Conservation (phyloP, 495 filamentous ascomycete genomes). For the Elasticomyces elasticus region DNA sequence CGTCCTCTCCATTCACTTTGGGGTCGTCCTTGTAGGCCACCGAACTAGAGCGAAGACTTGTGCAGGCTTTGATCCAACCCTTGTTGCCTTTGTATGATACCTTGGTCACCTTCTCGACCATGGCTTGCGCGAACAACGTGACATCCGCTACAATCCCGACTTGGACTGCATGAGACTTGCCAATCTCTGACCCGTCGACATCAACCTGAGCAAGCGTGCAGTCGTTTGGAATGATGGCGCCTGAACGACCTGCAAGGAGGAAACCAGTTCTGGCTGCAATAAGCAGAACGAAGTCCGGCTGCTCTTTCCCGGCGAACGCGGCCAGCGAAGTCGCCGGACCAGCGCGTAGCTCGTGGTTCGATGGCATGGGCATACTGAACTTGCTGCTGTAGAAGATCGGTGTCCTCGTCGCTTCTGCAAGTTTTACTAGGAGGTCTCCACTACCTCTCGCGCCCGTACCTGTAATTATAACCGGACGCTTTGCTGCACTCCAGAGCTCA, state of each 20-base stretch:
- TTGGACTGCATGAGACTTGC: conserved; percentile 18
- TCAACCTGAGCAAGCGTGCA: conserved; percentile 26
- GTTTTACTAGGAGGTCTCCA: conserved; percentile 5
- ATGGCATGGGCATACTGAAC: conserved; percentile 16
- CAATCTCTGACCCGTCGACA: conserved; percentile 24
- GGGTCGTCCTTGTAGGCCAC: too few species aligned
- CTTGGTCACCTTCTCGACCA: background rate
- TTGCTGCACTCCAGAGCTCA: conserved; percentile 6
- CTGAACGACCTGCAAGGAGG: conserved; percentile 19
- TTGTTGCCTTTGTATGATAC: conserved; percentile 7
- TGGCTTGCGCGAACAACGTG: conserved; percentile 10
- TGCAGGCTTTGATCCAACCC: conserved; percentile 21
- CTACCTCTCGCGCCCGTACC: conserved; percentile 16
- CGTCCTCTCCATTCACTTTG: conserved; percentile 1
- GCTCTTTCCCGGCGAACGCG: conserved; percentile 6
- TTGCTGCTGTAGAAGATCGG: conserved; percentile 26
- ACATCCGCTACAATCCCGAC: conserved; percentile 24
- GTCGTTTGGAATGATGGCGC: conserved; percentile 18
- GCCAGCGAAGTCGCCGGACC: conserved; percentile 13
- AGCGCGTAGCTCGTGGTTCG: conserved; percentile 14
- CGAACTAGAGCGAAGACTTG: too few species aligned
- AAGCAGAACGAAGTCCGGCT: conserved; percentile 23
- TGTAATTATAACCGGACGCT: conserved; percentile 22
- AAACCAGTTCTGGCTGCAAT: conserved; percentile 23
- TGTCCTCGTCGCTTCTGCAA: conserved; percentile 16